phyloP scores from a whole-genome alignment of 306 rosid species.

The Morella rubra region DNA sequence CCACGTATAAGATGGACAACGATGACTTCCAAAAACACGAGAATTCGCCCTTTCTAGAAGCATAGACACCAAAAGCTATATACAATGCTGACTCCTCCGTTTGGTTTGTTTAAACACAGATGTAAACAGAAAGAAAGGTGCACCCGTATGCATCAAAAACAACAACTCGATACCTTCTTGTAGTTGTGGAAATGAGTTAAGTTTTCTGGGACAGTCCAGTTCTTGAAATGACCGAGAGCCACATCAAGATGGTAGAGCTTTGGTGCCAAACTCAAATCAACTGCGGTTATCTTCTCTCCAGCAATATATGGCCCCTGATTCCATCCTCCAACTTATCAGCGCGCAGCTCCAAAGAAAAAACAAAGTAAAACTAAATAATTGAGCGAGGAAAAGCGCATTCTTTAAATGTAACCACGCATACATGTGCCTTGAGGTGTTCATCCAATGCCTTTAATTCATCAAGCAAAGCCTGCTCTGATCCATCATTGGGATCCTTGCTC shows the following conservation, averaged over 20 bases:
- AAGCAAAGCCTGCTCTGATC: conserved; percentile 78
- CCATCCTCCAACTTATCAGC: conserved; percentile 29
- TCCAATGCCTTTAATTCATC: conserved; percentile 70
- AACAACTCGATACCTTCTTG: conserved; percentile 51
- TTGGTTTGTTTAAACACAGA: not conserved
- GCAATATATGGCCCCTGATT: conserved; percentile 84
- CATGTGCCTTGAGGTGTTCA: conserved; percentile 81
- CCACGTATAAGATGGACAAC: not conserved
- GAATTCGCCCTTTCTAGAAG: not conserved
- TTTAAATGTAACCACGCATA: conserved; percentile 32
- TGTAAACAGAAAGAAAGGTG: not conserved
- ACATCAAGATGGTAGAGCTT: conserved; percentile 76
- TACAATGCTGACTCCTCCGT: not conserved
- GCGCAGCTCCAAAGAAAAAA: not conserved
- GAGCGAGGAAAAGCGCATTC: not conserved
- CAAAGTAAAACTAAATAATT: not conserved
- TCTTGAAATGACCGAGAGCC: conserved; percentile 83
- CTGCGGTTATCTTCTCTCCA: conserved; percentile 80
- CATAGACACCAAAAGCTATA: not conserved
- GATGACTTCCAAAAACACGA: not conserved
- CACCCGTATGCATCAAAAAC: conserved; percentile 17
- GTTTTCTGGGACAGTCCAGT: conserved; percentile 66
- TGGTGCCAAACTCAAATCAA: conserved; percentile 89
- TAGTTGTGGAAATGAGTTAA: conserved; percentile 54
- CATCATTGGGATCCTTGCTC: conserved; percentile 88